These are phyloP conservation scores for Daedalea quercina DNA, from an alignment of 768 basidiomycete species.

Conservation along the genomic window DNA sequence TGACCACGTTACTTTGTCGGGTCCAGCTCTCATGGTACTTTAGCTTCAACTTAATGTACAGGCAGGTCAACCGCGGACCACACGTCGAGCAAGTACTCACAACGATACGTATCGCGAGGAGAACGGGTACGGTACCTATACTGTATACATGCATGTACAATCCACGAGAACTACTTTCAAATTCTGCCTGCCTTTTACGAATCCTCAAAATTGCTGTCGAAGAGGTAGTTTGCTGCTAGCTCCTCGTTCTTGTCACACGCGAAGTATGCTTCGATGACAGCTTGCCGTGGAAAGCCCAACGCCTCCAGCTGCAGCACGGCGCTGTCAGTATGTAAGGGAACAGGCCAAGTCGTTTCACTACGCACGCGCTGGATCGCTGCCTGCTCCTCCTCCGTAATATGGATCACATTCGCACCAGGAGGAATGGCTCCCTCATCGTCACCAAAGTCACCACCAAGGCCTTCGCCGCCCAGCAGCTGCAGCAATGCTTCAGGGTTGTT, in stretches of 20 bases:
- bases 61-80: no score
- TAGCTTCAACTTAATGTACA: no score
- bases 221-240: conserved; percentile 89
- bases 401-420: conserved; percentile 57
- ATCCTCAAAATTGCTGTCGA: conserved; percentile 64
- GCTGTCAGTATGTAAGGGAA: conserved; percentile 4
- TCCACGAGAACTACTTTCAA: not conserved
- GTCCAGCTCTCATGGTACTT: no score
- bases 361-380: conserved; percentile 86
- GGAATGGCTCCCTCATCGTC: conserved; percentile 34
- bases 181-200: conserved; percentile 8
- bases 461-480: conserved; percentile 48
- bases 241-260: conserved; percentile 98
- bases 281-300: conserved; percentile 80
- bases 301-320: conserved; percentile 57
- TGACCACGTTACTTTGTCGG: no score
- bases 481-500: conserved; percentile 67
- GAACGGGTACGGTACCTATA: not conserved
- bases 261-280: conserved; percentile 86
- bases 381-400: conserved; percentile 80
- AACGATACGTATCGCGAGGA: not conserved
- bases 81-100: not conserved
- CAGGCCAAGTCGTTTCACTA: conserved; percentile 1
- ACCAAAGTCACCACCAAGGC: conserved; percentile 29
- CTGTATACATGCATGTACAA: not conserved